Evolutionary conservation across 202 grass and related monocot species (phyloP).

Genomic region (Eragrostis tef): DNA sequence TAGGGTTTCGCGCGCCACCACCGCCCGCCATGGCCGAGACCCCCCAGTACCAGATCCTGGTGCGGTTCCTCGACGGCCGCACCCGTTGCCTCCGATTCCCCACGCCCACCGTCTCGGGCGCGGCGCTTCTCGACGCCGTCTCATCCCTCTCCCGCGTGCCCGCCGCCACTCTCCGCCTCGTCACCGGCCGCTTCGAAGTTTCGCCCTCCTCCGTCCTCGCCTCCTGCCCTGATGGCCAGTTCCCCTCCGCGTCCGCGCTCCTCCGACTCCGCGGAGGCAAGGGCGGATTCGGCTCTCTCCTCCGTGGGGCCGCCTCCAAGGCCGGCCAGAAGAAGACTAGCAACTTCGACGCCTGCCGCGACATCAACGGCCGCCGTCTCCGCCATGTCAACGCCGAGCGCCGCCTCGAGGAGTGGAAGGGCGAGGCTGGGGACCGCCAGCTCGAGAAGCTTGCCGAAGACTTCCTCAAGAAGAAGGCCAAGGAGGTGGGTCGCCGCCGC

Average conservation of each 20-base stretch:
- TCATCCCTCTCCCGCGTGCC: conserved; percentile 56
- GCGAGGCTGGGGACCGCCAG: conserved; percentile 67
- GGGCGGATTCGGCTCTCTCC: conserved; percentile 93
- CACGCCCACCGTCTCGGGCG: conserved; percentile 58
- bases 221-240: conserved; percentile 45
- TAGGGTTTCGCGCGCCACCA: conserved; percentile 52
- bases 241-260: conserved; percentile 63
- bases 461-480: conserved; percentile 89
- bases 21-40: conserved; percentile 54
- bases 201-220: conserved; percentile 55
- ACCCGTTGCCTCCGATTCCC: conserved; percentile 73
- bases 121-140: conserved; percentile 56
- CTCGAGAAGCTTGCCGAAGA: conserved; percentile 85
- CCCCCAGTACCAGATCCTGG: conserved; percentile 67
- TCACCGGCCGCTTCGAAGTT: conserved; percentile 58
- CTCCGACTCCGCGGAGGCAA: conserved; percentile 88
- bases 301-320: conserved; percentile 90
- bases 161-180: conserved; percentile 56
- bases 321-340: conserved; percentile 97
- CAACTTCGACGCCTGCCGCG: conserved; percentile 96
- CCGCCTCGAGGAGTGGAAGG: conserved; percentile 91
- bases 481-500: conserved; percentile 61
- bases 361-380: conserved; percentile 83
- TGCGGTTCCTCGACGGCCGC: conserved; percentile 73
- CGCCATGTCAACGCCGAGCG: conserved; percentile 97